Evolutionary conservation across 495 filamentous ascomycete genomes (phyloP).

Genomic region (Daldinia childiae): DNA sequence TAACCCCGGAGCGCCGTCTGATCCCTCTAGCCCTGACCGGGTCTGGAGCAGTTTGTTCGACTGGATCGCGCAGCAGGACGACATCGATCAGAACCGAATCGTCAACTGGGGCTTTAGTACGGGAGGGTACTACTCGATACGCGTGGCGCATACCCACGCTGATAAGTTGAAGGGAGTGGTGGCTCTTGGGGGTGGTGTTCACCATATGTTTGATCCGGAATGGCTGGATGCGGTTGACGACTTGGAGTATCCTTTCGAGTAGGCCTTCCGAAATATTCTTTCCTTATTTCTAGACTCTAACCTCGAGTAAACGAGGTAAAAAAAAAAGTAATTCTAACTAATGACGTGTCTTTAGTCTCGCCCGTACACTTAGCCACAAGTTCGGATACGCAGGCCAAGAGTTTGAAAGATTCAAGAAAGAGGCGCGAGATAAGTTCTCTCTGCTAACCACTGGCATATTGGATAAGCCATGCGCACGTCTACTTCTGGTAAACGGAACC

Average conservation of each 20-base stretch:
- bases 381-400: constrained; percentile 65
- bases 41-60: constrained; percentile 71
- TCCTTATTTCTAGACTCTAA: too few relatives aligned
- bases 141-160: constrained; percentile 72
- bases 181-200: constrained; percentile 70
- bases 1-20: constrained; percentile 65
- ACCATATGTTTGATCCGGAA: constrained; percentile 69
- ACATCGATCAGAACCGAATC: constrained; percentile 64
- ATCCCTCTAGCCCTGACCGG: constrained; percentile 57
- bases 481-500: constrained; percentile 74
- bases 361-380: constrained; percentile 69
- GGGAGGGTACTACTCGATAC: constrained; percentile 76
- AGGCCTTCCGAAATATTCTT: constrained; percentile 36
- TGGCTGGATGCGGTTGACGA: constrained; percentile 72
- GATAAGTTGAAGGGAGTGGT: constrained; percentile 65
- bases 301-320: neutral
- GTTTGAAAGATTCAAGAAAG: constrained; percentile 64
- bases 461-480: constrained; percentile 65
- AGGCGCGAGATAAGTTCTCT: constrained; percentile 70
- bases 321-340: neutral
- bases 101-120: constrained; percentile 74
- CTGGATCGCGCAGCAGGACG: constrained; percentile 61
- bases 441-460: constrained; percentile 70
- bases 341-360: constrained; percentile 53
- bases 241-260: constrained; percentile 79